Evolutionary conservation across 1,284 basidiomycete genomes (phyloP).

Genomic region (Singerocomus rubriflavus): DNA sequence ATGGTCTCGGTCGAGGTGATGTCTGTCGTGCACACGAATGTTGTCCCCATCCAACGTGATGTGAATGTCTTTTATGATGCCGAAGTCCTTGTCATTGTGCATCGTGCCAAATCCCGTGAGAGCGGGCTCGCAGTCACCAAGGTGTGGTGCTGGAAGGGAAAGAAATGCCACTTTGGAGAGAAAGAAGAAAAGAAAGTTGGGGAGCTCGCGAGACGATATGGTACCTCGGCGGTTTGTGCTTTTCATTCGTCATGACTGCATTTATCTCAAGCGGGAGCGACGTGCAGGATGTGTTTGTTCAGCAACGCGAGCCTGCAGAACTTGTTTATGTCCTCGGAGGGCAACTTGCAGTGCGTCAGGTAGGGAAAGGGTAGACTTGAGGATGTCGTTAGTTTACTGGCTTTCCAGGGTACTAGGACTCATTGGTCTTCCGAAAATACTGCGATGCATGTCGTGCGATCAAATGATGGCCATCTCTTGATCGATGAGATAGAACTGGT

Average conservation of each 20-base stretch:
- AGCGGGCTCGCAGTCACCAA: slow-evolving; percentile 64
- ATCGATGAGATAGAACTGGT: slow-evolving; percentile 77
- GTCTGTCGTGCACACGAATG: slow-evolving; percentile 49
- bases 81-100: slow-evolving; percentile 64
- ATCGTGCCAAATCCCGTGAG: slow-evolving; percentile 60
- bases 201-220: slow-evolving; percentile 69
- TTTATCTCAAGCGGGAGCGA: neutral
- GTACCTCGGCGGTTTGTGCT: slow-evolving; percentile 50
- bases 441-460: slow-evolving; percentile 70
- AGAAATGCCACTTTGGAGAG: slow-evolving; percentile 47
- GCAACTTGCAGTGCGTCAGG: slow-evolving; percentile 65
- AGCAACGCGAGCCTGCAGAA: slow-evolving; percentile 60
- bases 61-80: slow-evolving; percentile 65
- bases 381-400: slow-evolving; percentile 5
- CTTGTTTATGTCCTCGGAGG: slow-evolving; percentile 64
- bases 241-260: neutral
- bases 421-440: slow-evolving; percentile 79
- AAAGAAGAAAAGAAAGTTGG: slow-evolving; percentile 61
- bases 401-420: slow-evolving; percentile 55
- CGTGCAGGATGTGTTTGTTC: slow-evolving; percentile 47
- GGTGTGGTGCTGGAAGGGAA: slow-evolving; percentile 74
- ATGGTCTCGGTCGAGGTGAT: slow-evolving; percentile 72
- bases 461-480: slow-evolving; percentile 45
- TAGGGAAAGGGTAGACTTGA: slow-evolving; percentile 25
- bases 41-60: slow-evolving; percentile 42